phyloP scores from a whole-genome alignment of 1,139 yeast species.

The Lodderomyces orthopsilosis region DNA sequence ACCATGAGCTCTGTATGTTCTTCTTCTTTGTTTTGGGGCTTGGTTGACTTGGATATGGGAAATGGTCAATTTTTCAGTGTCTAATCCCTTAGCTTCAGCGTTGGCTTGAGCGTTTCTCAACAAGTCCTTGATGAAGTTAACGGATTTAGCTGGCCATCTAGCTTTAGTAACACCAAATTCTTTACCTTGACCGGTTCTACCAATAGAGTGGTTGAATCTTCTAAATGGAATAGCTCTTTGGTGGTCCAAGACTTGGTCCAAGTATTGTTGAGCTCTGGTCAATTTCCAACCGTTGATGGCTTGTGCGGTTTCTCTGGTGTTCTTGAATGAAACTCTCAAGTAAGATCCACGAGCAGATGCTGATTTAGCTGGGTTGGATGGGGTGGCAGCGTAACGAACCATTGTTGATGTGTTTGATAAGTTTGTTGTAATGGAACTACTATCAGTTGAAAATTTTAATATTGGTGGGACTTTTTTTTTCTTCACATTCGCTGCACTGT shows the following conservation, averaged over 20 bases:
- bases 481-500: background rate
- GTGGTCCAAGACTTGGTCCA: constrained; percentile 95
- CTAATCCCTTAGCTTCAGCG: constrained; percentile 99
- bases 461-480: background rate
- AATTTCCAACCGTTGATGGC: constrained; percentile 98
- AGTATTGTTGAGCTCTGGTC: constrained; percentile 93
- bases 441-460: background rate
- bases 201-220: constrained; percentile 94
- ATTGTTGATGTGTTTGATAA: constrained; percentile 20
- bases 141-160: constrained; percentile 99
- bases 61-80: constrained; percentile 86
- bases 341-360: constrained; percentile 99
- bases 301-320: constrained; percentile 99
- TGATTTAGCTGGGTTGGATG: constrained; percentile 99
- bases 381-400: constrained; percentile 95
- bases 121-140: constrained; percentile 91
- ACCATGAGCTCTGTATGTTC: constrained; percentile 99
- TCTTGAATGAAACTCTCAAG: constrained; percentile 99
- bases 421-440: constrained; percentile 1
- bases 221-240: constrained; percentile 99
- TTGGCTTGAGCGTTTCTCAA: constrained; percentile 97
- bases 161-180: constrained; percentile 99
- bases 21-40: constrained; percentile 99
- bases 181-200: constrained; percentile 99
- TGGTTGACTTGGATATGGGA: constrained; percentile 99